These are phyloP conservation scores for Circinella umbellata DNA, from an alignment of 371 early-diverging fungal species.

Conservation along the genomic window DNA sequence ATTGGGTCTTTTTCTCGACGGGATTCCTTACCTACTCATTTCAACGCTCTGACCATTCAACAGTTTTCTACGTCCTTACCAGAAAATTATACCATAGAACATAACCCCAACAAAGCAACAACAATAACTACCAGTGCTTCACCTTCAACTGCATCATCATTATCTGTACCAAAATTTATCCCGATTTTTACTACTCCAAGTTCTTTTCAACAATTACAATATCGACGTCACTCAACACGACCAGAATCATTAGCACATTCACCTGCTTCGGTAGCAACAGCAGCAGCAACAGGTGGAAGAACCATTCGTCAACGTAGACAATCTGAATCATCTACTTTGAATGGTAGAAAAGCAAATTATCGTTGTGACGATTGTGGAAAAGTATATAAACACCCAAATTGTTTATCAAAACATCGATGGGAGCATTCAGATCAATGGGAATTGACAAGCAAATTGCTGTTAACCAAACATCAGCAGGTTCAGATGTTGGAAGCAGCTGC, in stretches of 20 bases:
- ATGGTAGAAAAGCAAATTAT: conserved; percentile 19
- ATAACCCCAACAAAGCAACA: conserved; percentile 19
- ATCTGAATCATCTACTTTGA: conserved; percentile 12
- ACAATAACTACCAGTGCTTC: conserved; percentile 9
- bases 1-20: conserved; percentile 15
- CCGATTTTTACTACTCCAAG: neutral
- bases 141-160: conserved; percentile 20
- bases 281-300: conserved; percentile 43
- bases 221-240: neutral
- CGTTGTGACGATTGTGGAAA: conserved; percentile 74
- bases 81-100: conserved; percentile 55
- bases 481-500: conserved; percentile 79
- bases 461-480: conserved; percentile 80
- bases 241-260: conserved; percentile 1
- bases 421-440: conserved; percentile 77
- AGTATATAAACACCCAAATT: conserved; percentile 71
- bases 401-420: conserved; percentile 74
- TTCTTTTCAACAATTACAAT: neutral
- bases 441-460: conserved; percentile 61
- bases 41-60: conserved; percentile 40
- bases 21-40: conserved; percentile 46
- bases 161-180: conserved; percentile 19
- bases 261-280: conserved; percentile 29
- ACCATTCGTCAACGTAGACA: conserved; percentile 32
- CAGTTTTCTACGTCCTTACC: conserved; percentile 45